Conservation (phyloP, 768 basidiomycete genomes). For the Exsudoporus frostii region DNA sequence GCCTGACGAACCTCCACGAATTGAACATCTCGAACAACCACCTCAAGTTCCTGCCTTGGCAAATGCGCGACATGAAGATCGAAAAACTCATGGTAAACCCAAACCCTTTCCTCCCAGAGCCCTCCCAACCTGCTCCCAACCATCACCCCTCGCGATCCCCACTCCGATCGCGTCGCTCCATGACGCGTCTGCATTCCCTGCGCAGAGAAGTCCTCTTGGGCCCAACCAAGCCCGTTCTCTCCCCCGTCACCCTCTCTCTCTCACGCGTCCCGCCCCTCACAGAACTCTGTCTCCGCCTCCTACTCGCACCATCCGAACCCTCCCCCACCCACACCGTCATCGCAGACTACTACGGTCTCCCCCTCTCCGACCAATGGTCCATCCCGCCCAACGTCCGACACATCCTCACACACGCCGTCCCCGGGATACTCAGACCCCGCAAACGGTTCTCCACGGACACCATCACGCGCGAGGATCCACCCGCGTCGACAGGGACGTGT, state of each 20-base stretch:
- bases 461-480: not conserved
- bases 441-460: slow-evolving; percentile 19
- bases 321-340: slow-evolving; percentile 13
- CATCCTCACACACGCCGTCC: slow-evolving; percentile 27
- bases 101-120: slow-evolving; percentile 54
- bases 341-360: slow-evolving; percentile 26
- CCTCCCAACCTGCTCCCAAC: slow-evolving; percentile 17
- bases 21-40: slow-evolving; percentile 62
- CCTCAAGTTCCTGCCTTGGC: slow-evolving; percentile 59
- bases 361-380: slow-evolving; percentile 29
- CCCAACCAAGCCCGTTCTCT: slow-evolving; percentile 14
- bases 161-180: slow-evolving; percentile 11
- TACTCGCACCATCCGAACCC: slow-evolving; percentile 29
- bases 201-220: slow-evolving; percentile 1
- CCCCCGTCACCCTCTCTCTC: slow-evolving; percentile 19
- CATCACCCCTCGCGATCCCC: not conserved
- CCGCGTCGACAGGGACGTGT: slow-evolving; percentile 32
- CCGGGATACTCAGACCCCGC: slow-evolving; percentile 24
- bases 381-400: slow-evolving; percentile 26
- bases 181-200: slow-evolving; percentile 7
- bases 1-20: slow-evolving; percentile 50
- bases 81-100: slow-evolving; percentile 46
- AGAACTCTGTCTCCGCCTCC: slow-evolving; percentile 38
- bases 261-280: slow-evolving; percentile 29
- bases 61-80: slow-evolving; percentile 59